Conservation (phyloP, 306 rosid species). For the Cyclanthera cordifolia region DNA sequence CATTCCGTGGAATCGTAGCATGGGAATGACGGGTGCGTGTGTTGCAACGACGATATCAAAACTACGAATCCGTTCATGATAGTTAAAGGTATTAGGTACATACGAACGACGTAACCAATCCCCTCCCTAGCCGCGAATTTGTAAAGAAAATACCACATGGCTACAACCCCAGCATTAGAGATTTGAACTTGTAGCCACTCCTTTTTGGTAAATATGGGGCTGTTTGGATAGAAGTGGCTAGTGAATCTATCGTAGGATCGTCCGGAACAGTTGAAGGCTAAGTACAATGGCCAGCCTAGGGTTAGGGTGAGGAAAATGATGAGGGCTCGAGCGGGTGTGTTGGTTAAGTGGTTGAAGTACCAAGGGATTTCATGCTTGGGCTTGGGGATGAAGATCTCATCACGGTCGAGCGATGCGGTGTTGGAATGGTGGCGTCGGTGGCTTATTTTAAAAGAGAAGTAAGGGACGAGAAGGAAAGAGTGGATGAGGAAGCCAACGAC, state of each 20-base stretch:
- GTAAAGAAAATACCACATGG: conserved; percentile 23
- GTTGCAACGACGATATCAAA: conserved; percentile 56
- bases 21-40: conserved; percentile 56
- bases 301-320: conserved; percentile 33
- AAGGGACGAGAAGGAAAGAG: conserved; percentile 35
- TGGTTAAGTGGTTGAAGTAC: conserved; percentile 43
- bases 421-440: conserved; percentile 73
- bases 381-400: conserved; percentile 69
- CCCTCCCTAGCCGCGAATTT: conserved; percentile 27
- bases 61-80: conserved; percentile 57
- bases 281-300: conserved; percentile 65
- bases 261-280: conserved; percentile 52
- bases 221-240: conserved; percentile 54
- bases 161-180: conserved; percentile 35
- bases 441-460: conserved; percentile 35
- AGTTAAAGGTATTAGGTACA: conserved; percentile 43
- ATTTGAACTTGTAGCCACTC: conserved; percentile 36
- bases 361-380: conserved; percentile 28
- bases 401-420: conserved; percentile 51
- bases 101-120: conserved; percentile 27
- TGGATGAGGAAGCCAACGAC: conserved; percentile 49
- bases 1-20: conserved; percentile 63
- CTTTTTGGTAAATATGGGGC: conserved; percentile 41
- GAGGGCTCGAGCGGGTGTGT: conserved; percentile 34
- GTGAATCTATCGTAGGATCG: conserved; percentile 40